Evolutionary conservation across 2,329 filamentous ascomycete genomes (phyloP).

Genomic region (Fusarium oxysporum): DNA sequence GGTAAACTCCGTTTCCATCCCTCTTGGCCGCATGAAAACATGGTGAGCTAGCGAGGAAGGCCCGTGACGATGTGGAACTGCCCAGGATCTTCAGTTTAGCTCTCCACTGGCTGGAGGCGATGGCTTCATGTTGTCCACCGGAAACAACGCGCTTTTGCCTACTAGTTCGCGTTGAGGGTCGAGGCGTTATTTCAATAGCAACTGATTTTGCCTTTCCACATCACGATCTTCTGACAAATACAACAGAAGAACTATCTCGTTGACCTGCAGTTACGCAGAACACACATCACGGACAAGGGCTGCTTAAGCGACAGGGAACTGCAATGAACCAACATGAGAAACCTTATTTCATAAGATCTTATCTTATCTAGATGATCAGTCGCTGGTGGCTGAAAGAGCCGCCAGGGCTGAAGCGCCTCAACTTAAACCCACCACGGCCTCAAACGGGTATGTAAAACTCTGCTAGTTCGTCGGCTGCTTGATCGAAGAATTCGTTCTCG

Average conservation of each 20-base stretch:
- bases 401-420: constrained; percentile 19
- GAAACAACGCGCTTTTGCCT: neutral
- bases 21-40: neutral
- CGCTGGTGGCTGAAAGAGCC: neutral
- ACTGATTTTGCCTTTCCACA: neutral
- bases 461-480: neutral
- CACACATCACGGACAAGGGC: neutral
- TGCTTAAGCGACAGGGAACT: neutral
- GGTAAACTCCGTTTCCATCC: neutral
- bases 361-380: constrained; percentile 23
- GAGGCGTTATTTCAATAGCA: neutral
- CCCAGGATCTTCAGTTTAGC: neutral
- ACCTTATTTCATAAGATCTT: constrained; percentile 1
- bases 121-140: neutral
- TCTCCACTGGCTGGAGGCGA: neutral
- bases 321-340: neutral
- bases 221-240: neutral
- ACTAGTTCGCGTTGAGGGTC: neutral
- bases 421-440: neutral
- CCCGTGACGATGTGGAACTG: neutral
- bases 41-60: neutral
- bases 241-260: neutral
- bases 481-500: neutral
- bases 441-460: neutral
- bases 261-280: neutral